These are phyloP conservation scores for Plicaturopsis crispa DNA, from an alignment of 768 basidiomycete genomes.

Conservation along the genomic window DNA sequence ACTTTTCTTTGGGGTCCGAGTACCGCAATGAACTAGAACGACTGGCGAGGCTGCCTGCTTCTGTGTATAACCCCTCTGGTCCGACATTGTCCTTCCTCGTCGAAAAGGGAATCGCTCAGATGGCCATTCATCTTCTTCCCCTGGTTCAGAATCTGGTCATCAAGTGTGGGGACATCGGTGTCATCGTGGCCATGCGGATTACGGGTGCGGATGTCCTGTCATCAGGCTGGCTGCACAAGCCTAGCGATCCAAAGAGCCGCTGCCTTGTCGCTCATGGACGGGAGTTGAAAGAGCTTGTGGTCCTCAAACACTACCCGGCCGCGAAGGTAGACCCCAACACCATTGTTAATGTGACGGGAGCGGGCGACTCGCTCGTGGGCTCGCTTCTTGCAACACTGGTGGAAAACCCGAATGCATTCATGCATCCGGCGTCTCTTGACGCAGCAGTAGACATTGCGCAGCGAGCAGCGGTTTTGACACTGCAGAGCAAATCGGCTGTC, in stretches of 20 bases:
- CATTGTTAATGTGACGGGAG: conserved; percentile 77
- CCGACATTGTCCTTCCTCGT: conserved; percentile 55
- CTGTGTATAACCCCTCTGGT: conserved; percentile 28
- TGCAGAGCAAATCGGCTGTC: conserved; percentile 53
- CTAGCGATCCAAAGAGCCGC: conserved; percentile 38
- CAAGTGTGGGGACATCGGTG: conserved; percentile 74
- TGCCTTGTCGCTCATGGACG: conserved; percentile 44
- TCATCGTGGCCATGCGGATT: conserved; percentile 55
- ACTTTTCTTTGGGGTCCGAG: conserved; percentile 53
- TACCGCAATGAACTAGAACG: conserved; percentile 63
- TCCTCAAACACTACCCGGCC: conserved; percentile 72
- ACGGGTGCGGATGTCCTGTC: conserved; percentile 26
- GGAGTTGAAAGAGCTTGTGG: conserved; percentile 37
- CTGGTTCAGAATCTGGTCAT: conserved; percentile 80
- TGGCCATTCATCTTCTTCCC: conserved; percentile 76
- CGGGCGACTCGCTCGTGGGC: conserved; percentile 88
- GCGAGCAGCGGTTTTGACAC: conserved; percentile 51
- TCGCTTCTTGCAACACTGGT: conserved; percentile 58
- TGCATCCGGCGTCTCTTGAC: conserved; percentile 35
- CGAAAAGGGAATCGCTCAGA: conserved; percentile 69
- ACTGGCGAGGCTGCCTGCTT: conserved; percentile 40
- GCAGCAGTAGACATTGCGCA: conserved; percentile 50
- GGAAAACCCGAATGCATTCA: conserved; percentile 33
- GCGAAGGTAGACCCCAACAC: conserved; percentile 22
- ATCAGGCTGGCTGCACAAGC: conserved; percentile 45